Base-by-base conservation (phyloP, 169 alveolate species). In the Cryptosporidium meleagridis region DNA sequence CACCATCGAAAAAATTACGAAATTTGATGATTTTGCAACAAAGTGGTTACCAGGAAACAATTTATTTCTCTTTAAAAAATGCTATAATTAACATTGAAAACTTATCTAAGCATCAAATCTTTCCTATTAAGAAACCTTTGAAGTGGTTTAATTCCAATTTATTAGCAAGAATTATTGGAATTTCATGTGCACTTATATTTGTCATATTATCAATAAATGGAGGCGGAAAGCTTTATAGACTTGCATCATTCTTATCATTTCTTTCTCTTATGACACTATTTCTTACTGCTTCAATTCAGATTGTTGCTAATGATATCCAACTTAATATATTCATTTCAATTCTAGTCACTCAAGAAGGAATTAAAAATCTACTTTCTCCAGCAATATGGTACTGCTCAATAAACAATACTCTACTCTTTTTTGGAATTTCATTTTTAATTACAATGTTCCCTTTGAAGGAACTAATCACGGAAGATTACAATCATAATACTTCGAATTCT, bases 381-480 rank as follows among this genome's bases (percentile, higher is more conserved):
- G 61, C 89, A 61, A 65, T 80, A 21, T 80, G 89, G 89, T 80
- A 80, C 70, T 80, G 67, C 18, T 59, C 89, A 5, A 80, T 80
- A n/a, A 59, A 80, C 7, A 80, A 80, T 31, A 65, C 89, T 12
- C 55, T 80, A 26, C 18, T 80, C 5, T 80, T 80, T 52, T 80
- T 80, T 62, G 89, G 89, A 18, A 80, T 65, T 33, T 80, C 89
- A 16, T 80, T 80, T 53, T 45, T 80, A 26, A 80, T 80, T 12
- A 61, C 89, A 9, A 80, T 80, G 89, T 59, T 80, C 26, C 89
- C 89, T 9, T 23, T 80, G 9, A n/a, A 14, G n/a, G 84, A 45
- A 31, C 3, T 70, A 39, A 44, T 10, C 5, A 44, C 9, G 3
- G 72, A 37, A 7, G 52, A 65, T 29, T 14, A 7, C 72, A 5